Evolutionary conservation across 1,139 yeast species (phyloP), one percentile per base, ranked within the genome.

Genomic region (Suhomyces ambrosiae): DNA sequence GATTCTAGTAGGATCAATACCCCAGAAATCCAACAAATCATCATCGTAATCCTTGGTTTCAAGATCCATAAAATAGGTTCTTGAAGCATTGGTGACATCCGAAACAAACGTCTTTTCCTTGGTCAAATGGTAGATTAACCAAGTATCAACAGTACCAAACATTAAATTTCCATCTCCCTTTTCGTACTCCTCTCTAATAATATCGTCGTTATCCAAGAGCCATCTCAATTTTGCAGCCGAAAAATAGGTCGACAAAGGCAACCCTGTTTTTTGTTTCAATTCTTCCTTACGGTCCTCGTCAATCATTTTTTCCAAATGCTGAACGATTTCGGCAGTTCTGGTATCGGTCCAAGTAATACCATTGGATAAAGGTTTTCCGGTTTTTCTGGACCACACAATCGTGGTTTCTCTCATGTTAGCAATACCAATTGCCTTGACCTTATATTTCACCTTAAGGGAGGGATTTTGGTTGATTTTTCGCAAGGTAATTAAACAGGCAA

Each of bases 321-420:
- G 79, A 41, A 88, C 92, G 41, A 87, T 76, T 26, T 74, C 82
- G 7, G 86, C 65, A 23, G 96, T 90, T 58, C 97, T 78, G 27
- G 95, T 86, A 64, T 90, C 97, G 44, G 94, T 86, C 97, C 97
- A 90, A 33, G 92, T 95, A 58, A 90, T 87, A 58, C 97, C 97
- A 56, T 86, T 82, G 58, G 83, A 75, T 40, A 87, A 74, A 2
- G 97, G 94, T 51, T 75, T 71, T 32, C 97, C 97, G 2, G 97
- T 88, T 41, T 72, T 72, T 50, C 81, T 75, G 40, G 88, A 83
- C 97, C 97, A 90, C 36, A 90, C 83, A 41, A 90, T 78, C 22
- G 96, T 85, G 31, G 97, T 89, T 65, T 90, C 97, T 60, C 97
- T 80, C 92, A 90, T 94, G 65, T 89, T 90, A 43, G 97, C 94